Evolutionary conservation across 1,139 yeast species (phyloP), one percentile per base, ranked within the genome.

Genomic region (Suhomyces maxii): DNA sequence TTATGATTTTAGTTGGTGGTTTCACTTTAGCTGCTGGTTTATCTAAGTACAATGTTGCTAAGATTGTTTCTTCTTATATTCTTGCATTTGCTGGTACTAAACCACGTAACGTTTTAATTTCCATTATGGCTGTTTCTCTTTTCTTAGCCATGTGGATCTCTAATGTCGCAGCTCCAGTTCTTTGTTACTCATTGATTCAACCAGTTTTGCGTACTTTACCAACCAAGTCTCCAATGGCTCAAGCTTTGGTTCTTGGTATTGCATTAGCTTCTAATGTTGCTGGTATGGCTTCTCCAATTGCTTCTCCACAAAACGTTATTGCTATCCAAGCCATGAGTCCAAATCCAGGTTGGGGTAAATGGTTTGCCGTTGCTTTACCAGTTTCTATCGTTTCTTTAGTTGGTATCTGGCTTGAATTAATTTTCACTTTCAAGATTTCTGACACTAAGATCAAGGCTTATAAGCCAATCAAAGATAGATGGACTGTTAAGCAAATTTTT

Each of bases 231-330:
- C 79, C 82, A 6, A 89, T 89, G 60, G 88, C 90, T 9, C 84
- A 88, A 61, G 91, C 96, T 2, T 73, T 91, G 57, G 87, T 91
- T 39, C 70, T 91, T 42, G 97, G 97, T 44, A 86, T 91, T 56
- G 97, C 97, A 0, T 71, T 91, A 47, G 95, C 97, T 2, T 86
- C 96, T 5, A 89, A 91, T 61, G 76, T 91, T 47, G 97, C 96
- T 26, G 98, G 98, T 57, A 90, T 90, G 95, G 86, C 96, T 0
- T 89, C 97, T 3, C 98, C 98, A 9, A 91, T 91, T 60, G 89
- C 97, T 1, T 88, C 96, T 8, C 98, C 98, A 4, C 98, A 91
- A 63, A 91, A 91, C 64, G 88, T 91, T 53, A 83, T 91, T 59
- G 96, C 97, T 1, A 74, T 91, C 44, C 89, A 89, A 52, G 75